Base-by-base conservation (phyloP, 202 grass and related monocot species). In the Tripidium arundinaceum region DNA sequence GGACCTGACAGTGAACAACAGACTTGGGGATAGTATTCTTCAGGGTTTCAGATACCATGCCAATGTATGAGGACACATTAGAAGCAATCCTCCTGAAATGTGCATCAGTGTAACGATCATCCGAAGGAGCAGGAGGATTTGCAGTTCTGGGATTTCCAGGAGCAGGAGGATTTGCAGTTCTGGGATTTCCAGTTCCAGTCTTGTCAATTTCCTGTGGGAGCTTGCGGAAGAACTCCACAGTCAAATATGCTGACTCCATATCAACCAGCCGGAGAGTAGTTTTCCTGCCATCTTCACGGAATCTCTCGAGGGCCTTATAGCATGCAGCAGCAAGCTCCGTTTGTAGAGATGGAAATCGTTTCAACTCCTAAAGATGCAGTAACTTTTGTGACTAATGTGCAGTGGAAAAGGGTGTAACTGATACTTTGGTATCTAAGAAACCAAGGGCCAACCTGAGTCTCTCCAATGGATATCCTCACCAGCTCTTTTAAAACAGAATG, bases 141-240 rank as follows among this genome's bases (percentile, higher is more conserved):
- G 62, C 81, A 45, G 77, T 59, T 66, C 84, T 88, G 21, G 75
- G 89, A 79, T 89, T 81, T 73, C 68, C 81, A 75, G 81, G 59
- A 79, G 82, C 27, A 27, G 85, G 52, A 84, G 83, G 90, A 59
- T 89, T 81, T 77, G 62, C 81, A 45, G 77, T 59, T 66, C 84
- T 88, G 21, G 75, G 89, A 79, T 89, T 81, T 73, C 68, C 81
- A 75, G 81, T 16, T 72, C 75, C 94, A 42, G 69, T 33, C 77
- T 92, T 98, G 6, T 93, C 95, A 52, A 94, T 72, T 84, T 94
- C 92, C 83, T 86, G 92, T 69, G 95, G 92, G 73, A 98, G 95
- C 68, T 94, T 94, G 72, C 95, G 81, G 90, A 98, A 98, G 86
- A 98, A 98, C 12, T 98, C 94, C 62, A 94, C 94, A 1, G 94